phyloP scores from a whole-genome alignment of 2,329 filamentous ascomycete genomes.

The Ophiostoma sp. region DNA sequence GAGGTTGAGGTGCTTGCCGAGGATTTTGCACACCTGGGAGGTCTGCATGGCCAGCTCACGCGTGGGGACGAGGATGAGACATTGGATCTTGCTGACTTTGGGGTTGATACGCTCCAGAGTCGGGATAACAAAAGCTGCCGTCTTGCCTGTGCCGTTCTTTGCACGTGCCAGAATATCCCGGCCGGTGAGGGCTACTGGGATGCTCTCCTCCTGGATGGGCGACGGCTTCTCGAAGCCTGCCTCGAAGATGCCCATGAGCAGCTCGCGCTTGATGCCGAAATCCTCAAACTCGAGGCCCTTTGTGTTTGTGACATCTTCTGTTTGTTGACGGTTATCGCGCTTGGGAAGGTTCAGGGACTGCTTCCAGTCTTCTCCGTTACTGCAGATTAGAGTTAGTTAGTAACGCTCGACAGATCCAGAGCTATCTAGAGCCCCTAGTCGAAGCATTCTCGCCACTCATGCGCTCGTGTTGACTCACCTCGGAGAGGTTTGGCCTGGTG shows the following conservation, averaged over 20 bases:
- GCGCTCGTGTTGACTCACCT: background rate
- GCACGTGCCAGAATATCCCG: constrained; percentile 92
- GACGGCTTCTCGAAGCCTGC: constrained; percentile 98
- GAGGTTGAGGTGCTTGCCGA: constrained; percentile 93
- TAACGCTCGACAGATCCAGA: background rate
- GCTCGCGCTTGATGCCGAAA: constrained; percentile 86
- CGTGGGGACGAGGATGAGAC: constrained; percentile 91
- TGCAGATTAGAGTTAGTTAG: constrained; percentile 25
- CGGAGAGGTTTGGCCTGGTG: background rate
- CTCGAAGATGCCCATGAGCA: constrained; percentile 99
- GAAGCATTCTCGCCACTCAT: background rate
- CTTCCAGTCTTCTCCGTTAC: constrained; percentile 66
- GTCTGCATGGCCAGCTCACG: constrained; percentile 96
- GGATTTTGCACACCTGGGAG: constrained; percentile 96
- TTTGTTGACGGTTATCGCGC: constrained; percentile 69
- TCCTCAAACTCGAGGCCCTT: constrained; percentile 98
- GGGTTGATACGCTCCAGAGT: constrained; percentile 94
- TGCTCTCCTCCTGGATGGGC: constrained; percentile 98
- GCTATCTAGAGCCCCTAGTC: background rate
- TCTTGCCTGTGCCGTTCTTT: constrained; percentile 98
- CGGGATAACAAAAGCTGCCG: constrained; percentile 94
- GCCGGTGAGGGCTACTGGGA: constrained; percentile 90
- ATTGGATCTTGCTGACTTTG: constrained; percentile 93
- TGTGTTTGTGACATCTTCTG: constrained; percentile 91
- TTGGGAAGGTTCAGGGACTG: constrained; percentile 63